A percentile compares a stretch with the other conserved stretches of the same genome.
These are phyloP conservation scores for Raphanus sativus DNA, from an alignment of 345 rosid species.

Conservation along the genomic window DNA sequence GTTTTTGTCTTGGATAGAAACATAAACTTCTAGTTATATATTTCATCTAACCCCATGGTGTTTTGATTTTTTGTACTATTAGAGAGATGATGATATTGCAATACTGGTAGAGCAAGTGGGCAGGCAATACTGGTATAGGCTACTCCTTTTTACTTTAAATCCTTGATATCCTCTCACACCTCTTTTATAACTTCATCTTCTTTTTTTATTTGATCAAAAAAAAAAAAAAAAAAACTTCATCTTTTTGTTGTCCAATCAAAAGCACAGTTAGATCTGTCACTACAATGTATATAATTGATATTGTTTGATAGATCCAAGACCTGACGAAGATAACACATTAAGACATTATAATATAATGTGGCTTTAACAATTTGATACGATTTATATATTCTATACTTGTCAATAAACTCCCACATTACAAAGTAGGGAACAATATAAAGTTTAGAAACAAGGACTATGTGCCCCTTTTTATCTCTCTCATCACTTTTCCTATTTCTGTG, in stretches of 20 bases:
- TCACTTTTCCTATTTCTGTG: neutral
- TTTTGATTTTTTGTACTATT: constrained; percentile 16
- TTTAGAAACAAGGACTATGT: neutral
- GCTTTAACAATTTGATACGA: constrained; percentile 12
- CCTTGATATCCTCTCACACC: constrained; percentile 17
- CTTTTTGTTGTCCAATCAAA: constrained; percentile 19
- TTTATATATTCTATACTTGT: neutral
- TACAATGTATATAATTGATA: neutral
- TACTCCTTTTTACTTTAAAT: constrained; percentile 24
- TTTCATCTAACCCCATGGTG: constrained; percentile 19
- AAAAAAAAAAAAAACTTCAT: too few species aligned
- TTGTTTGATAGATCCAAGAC: constrained; percentile 17
- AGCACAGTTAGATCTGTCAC: constrained; percentile 6
- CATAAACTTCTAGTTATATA: constrained; percentile 29
- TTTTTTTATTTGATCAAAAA: too few species aligned
- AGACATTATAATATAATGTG: constrained; percentile 12
- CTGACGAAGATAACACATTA: neutral
- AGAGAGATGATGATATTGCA: constrained; percentile 11
- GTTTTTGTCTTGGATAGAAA: neutral
- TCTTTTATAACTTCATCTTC: constrained; percentile 23
- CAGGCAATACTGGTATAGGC: constrained; percentile 21
- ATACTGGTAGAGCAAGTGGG: constrained; percentile 25
- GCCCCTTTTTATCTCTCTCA: neutral
- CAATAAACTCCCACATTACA: neutral
- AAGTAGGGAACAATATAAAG: neutral